A percentile compares a stretch with the other conserved stretches of the same genome.
Evolutionary conservation across 257 asterid species (phyloP).

Genomic region (Nicotiana sylvestris): DNA sequence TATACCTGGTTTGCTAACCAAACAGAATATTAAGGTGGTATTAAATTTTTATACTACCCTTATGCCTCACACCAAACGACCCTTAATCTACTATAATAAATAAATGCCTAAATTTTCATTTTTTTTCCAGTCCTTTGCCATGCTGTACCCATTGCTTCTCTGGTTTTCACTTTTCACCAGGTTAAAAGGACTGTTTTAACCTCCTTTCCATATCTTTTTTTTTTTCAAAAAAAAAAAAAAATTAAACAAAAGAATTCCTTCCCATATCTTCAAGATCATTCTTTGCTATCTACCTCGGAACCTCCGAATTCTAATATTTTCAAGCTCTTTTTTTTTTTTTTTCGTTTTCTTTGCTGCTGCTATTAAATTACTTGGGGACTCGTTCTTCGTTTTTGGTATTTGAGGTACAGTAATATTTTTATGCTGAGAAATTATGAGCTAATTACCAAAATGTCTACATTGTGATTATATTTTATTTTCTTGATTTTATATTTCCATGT

Average conservation of each 20-base stretch:
- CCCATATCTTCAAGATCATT: background rate
- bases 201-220: too few relatives aligned
- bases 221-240: background rate
- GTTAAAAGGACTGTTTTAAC: too few relatives aligned
- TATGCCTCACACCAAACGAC: too few relatives aligned
- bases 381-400: background rate
- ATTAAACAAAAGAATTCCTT: background rate
- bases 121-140: too few relatives aligned
- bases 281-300: background rate
- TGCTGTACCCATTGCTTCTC: too few relatives aligned
- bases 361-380: background rate
- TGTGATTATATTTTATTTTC: background rate
- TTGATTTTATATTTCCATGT: background rate
- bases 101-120: too few relatives aligned
- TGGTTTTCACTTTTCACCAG: too few relatives aligned
- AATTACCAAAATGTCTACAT: background rate
- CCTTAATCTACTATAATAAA: too few relatives aligned
- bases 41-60: too few relatives aligned
- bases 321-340: background rate
- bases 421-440: background rate
- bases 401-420: background rate
- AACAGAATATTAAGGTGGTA: too few relatives aligned
- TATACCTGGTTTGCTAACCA: too few relatives aligned
- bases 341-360: background rate
- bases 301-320: background rate